Evolutionary conservation across 345 rosid species (phyloP).

Genomic region (Nasturtium officinale): DNA sequence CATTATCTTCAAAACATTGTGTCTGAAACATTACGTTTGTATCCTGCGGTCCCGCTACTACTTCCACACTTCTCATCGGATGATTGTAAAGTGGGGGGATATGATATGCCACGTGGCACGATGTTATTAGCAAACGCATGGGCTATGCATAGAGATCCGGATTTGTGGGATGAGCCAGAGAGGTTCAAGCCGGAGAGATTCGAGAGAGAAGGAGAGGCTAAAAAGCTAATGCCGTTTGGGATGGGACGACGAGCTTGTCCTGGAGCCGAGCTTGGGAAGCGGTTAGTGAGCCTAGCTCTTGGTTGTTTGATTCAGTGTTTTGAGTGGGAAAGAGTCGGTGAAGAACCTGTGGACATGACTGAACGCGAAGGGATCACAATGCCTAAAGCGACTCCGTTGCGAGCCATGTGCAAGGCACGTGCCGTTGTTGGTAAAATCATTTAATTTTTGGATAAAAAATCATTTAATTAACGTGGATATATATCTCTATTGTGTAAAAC

Average conservation of each 20-base stretch:
- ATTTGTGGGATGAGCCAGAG: conserved; percentile 49
- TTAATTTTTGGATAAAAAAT: too few species aligned
- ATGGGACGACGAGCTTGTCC: conserved; percentile 60
- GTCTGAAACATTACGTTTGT: conserved; percentile 50
- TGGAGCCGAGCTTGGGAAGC: conserved; percentile 48
- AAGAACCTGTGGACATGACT: conserved; percentile 45
- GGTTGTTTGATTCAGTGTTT: conserved; percentile 56
- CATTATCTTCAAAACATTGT: conserved; percentile 50
- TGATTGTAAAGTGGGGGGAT: conserved; percentile 51
- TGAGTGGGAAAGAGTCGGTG: conserved; percentile 52
- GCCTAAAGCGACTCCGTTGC: conserved; percentile 50
- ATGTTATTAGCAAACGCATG: conserved; percentile 50
- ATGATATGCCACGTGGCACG: conserved; percentile 50
- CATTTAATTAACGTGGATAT: not conserved
- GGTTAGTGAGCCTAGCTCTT: conserved; percentile 44
- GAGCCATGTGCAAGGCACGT: conserved; percentile 47
- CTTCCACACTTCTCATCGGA: conserved; percentile 47
- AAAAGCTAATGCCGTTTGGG: conserved; percentile 52
- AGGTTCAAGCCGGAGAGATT: conserved; percentile 59
- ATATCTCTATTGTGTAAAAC: not conserved
- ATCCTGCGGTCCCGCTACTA: conserved; percentile 47
- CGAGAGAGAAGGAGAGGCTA: conserved; percentile 32
- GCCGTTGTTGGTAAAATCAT: not conserved
- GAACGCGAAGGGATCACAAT: conserved; percentile 46
- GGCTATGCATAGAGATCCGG: conserved; percentile 59